These are phyloP conservation scores for Kwoniella heveanensis DNA, from an alignment of 768 basidiomycete species.

Conservation along the genomic window DNA sequence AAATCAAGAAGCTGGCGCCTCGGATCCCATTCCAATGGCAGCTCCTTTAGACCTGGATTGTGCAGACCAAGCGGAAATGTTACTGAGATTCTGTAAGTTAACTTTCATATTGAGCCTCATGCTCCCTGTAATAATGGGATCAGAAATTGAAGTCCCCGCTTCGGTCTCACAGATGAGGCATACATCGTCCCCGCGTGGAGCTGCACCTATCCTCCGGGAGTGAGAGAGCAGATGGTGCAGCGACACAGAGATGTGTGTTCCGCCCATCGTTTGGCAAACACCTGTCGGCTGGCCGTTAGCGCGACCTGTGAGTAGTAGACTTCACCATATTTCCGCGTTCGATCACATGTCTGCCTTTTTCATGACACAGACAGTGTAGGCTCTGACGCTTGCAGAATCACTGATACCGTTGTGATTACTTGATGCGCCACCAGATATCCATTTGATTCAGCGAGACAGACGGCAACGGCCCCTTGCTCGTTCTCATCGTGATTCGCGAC, in stretches of 20 bases:
- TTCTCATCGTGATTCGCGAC: background rate
- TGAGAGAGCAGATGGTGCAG: background rate
- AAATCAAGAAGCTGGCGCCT: too few species aligned
- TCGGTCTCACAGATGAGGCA: background rate
- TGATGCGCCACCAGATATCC: background rate
- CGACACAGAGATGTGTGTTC: background rate
- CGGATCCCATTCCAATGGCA: background rate
- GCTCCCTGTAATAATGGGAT: too few species aligned
- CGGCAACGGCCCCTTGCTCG: background rate
- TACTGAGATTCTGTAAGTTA: background rate
- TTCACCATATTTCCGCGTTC: too few species aligned
- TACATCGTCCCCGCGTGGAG: background rate
- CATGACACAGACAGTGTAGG: too few species aligned
- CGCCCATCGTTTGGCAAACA: background rate
- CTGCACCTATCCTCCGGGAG: slow-evolving; percentile 1
- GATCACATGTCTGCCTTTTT: too few species aligned
- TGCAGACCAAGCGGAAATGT: background rate
- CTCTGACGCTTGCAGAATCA: background rate
- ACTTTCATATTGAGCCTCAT: too few species aligned
- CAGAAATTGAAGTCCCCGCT: too few species aligned
- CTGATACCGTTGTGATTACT: background rate
- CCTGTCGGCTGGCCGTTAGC: background rate
- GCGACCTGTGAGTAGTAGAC: background rate
- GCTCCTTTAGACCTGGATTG: background rate
- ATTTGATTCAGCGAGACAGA: background rate